phyloP scores from a whole-genome alignment of 495 filamentous ascomycete genomes.

The Neurospora hispaniola region DNA sequence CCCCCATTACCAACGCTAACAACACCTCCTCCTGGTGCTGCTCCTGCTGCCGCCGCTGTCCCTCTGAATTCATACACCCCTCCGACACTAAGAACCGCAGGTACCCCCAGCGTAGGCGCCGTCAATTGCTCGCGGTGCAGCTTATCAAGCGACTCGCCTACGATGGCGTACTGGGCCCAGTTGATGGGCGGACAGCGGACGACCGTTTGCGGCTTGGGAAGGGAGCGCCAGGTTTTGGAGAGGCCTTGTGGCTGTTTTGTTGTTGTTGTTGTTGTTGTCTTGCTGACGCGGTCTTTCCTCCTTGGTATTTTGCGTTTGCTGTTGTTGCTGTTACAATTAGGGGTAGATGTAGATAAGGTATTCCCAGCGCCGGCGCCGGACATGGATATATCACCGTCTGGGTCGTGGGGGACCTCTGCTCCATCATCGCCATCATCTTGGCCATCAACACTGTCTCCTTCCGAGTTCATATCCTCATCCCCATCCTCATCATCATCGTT shows the following conservation, averaged over 20 bases:
- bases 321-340: not conserved
- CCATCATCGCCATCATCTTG: constrained; percentile 4
- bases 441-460: constrained; percentile 2
- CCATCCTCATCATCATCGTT: constrained; percentile 20
- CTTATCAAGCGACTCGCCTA: constrained; percentile 69
- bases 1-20: not conserved
- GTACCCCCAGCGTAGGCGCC: constrained; percentile 50
- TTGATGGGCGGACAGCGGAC: constrained; percentile 78
- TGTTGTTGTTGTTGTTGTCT: not conserved
- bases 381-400: not conserved
- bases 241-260: not conserved
- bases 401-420: not conserved
- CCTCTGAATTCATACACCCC: constrained; percentile 29
- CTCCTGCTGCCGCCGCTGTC: constrained; percentile 12
- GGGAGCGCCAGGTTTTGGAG: constrained; percentile 25
- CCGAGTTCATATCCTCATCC: constrained; percentile 19
- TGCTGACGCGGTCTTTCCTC: constrained; percentile 1
- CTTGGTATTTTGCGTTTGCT: constrained; percentile 3
- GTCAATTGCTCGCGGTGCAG: constrained; percentile 67
- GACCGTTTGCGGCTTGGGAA: constrained; percentile 73
- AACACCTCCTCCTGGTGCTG: not conserved
- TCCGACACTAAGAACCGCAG: constrained; percentile 27
- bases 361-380: not conserved
- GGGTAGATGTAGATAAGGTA: not conserved
- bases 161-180: constrained; percentile 81